Evolutionary conservation across 768 basidiomycete species (phyloP).

Genomic region (Cyathus striatus): DNA sequence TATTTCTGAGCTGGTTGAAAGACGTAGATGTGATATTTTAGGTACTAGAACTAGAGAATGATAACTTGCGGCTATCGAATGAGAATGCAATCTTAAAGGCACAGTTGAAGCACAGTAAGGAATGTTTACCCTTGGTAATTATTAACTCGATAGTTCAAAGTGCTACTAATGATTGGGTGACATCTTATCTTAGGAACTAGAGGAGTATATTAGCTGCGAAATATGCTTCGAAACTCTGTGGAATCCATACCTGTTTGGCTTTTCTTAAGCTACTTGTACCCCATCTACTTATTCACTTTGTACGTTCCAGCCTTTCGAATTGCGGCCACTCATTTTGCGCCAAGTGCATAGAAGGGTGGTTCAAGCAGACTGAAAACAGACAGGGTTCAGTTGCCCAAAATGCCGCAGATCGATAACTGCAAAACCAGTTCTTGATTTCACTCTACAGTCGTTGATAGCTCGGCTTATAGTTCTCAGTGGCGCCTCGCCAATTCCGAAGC

Average conservation of each 20-base stretch:
- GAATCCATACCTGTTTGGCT: slow-evolving; percentile 43
- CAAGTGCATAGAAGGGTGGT: slow-evolving; percentile 36
- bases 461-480: slow-evolving; percentile 1
- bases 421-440: slow-evolving; percentile 11
- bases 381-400: slow-evolving; percentile 28
- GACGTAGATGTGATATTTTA: no score
- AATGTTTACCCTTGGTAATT: no score
- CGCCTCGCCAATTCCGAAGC: no score
- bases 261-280: background rate
- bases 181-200: no score
- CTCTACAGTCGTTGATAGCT: background rate
- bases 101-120: no score
- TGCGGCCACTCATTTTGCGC: slow-evolving; percentile 55
- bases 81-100: no score
- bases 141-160: no score
- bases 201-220: slow-evolving; percentile 42
- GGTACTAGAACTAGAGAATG: no score
- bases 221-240: slow-evolving; percentile 49
- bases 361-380: slow-evolving; percentile 1
- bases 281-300: background rate
- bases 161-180: no score
- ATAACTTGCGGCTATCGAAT: no score
- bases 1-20: no score
- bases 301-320: slow-evolving; percentile 30
- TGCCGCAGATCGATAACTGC: slow-evolving; percentile 20